Evolutionary conservation across 2,329 filamentous ascomycete species (phyloP), one percentile per base, ranked within the genome.

Genomic region (Neonectria coccinea): DNA sequence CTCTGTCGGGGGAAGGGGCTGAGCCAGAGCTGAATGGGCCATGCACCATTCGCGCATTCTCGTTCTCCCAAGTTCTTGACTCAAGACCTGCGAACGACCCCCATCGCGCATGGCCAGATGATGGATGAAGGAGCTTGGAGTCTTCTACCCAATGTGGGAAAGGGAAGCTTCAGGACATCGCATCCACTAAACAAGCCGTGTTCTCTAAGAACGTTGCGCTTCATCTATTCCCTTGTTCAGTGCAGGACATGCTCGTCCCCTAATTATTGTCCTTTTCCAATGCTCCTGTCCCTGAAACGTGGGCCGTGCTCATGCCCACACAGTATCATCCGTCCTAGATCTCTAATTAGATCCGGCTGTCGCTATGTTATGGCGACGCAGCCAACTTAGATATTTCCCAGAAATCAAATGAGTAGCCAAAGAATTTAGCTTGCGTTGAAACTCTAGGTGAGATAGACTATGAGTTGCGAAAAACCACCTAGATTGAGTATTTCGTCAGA

Each of bases 281-380:
- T 20, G 61, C 54, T 59, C 56, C n/a, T 56, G 57, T 61, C 22
- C 62, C 62, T 62, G 57, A 62, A 62, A 62, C 62, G 41, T 44
- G 57, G 62, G 53, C 36, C 53, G 53, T 65, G 57, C 58, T 33
- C 47, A 36, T 50, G 29, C 25, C 57, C 62, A 57, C 56, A 64
- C 52, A 65, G 57, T 61, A 53, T 27, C 41, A 22, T 51, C 61
- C 14, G 47, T 61, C 47, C 62, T 47, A 61, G 62, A 60, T 60
- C 56, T 60, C 52, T 25, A 25, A 25, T 25, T 25, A 44, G 56
- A 51, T 51, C 41, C 27, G 16, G 41, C 52, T 50, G 60, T 63
- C 55, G 56, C 60, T 50, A 18, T 50, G 16, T 50, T 20, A 11
- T 47, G 22, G 16, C 27, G 53, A 4, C 47, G 33, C 31, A 31